Percentiles rank a stretch among this genome's conserved stretches.
phyloP scores from a whole-genome alignment of 148 eudicot species.

The Simmondsia chinensis region DNA sequence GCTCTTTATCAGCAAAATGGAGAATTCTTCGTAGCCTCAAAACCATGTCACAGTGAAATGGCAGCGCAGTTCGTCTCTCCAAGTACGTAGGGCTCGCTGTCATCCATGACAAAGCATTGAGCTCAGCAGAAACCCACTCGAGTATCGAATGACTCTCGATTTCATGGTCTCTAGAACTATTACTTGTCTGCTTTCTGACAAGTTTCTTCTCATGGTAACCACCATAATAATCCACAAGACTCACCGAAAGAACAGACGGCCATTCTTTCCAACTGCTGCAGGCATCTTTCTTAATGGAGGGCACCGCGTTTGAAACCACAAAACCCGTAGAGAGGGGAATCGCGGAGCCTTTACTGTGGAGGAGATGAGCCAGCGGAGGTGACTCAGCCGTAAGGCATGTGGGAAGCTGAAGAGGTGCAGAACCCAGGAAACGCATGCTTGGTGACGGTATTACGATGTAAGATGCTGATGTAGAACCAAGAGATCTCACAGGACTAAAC shows the following conservation, averaged over 20 bases:
- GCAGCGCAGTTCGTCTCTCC: conserved; percentile 87
- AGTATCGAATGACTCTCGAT: conserved; percentile 52
- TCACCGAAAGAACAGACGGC: conserved; percentile 88
- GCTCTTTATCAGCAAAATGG: conserved; percentile 83
- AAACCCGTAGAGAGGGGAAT: conserved; percentile 79
- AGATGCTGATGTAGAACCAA: conserved; percentile 77
- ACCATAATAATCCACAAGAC: conserved; percentile 83
- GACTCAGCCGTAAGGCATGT: conserved; percentile 90
- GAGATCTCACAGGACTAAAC: conserved; percentile 84
- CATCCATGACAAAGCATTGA: conserved; percentile 96
- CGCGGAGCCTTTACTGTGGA: conserved; percentile 96
- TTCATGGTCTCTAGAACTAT: conserved; percentile 45
- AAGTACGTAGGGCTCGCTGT: conserved; percentile 86
- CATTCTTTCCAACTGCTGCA: conserved; percentile 47
- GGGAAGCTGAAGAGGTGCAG: conserved; percentile 78
- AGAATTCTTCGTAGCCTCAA: conserved; percentile 71
- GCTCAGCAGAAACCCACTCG: conserved; percentile 69
- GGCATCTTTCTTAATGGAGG: conserved; percentile 57
- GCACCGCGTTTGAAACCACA: conserved; percentile 88
- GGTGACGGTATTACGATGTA: conserved; percentile 78
- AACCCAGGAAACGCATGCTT: conserved; percentile 75
- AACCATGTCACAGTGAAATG: conserved; percentile 90
- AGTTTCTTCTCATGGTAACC: conserved; percentile 42
- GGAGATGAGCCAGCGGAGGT: conserved; percentile 92
- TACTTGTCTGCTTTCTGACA: conserved; percentile 41